phyloP scores from a whole-genome alignment of 1,139 yeast genomes.

The Blastobotrys aristatus region DNA sequence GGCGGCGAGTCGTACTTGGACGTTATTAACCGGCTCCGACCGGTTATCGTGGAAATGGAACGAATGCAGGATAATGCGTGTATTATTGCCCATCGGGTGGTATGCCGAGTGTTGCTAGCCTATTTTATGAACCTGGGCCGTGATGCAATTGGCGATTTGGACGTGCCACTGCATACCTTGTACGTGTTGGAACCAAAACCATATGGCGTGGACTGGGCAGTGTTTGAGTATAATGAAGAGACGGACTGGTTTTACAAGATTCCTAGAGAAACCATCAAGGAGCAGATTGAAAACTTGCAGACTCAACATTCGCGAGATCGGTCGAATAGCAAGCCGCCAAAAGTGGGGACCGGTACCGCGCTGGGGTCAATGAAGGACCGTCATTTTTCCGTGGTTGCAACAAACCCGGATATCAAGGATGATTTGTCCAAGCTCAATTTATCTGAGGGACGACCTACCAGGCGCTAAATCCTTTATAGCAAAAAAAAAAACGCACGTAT shows the following conservation, averaged over 20 bases:
- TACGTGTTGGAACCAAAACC: slow-evolving; percentile 90
- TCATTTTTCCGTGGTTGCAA: slow-evolving; percentile 26
- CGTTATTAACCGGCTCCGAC: slow-evolving; percentile 83
- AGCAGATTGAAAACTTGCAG: slow-evolving; percentile 17
- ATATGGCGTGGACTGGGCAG: slow-evolving; percentile 88
- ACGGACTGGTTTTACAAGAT: slow-evolving; percentile 75
- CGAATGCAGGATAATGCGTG: slow-evolving; percentile 83
- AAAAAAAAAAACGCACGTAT: too few species aligned
- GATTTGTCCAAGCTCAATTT: slow-evolving; percentile 4
- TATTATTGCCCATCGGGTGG: slow-evolving; percentile 85
- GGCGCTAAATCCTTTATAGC: too few species aligned
- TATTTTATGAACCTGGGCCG: slow-evolving; percentile 83
- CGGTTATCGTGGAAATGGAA: slow-evolving; percentile 88
- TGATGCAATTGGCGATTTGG: slow-evolving; percentile 80
- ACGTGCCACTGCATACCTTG: slow-evolving; percentile 87
- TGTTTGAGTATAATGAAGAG: slow-evolving; percentile 78
- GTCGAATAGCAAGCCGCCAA: slow-evolving; percentile 14
- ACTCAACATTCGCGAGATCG: slow-evolving; percentile 13
- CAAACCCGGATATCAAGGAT: slow-evolving; percentile 18
- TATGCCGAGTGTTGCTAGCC: slow-evolving; percentile 78
- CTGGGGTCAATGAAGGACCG: slow-evolving; percentile 24
- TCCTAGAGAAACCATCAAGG: slow-evolving; percentile 31
- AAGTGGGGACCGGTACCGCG: slow-evolving; percentile 11
- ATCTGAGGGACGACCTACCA: too few species aligned
- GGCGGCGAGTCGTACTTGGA: slow-evolving; percentile 97